Evolutionary conservation across 768 basidiomycete species (phyloP).

Genomic region (Filobasidium floriforme): DNA sequence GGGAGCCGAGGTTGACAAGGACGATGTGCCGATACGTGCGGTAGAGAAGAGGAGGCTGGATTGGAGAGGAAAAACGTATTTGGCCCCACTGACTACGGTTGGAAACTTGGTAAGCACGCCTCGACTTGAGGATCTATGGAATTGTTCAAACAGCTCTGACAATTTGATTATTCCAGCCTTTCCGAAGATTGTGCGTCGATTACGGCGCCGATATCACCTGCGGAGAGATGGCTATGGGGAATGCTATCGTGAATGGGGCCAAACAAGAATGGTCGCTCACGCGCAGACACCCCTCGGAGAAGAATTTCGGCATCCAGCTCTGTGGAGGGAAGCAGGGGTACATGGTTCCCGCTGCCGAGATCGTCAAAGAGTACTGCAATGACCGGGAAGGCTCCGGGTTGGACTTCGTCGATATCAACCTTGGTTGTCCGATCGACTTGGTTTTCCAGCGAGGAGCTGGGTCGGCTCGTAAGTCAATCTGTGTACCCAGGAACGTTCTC

Average conservation of each 20-base stretch:
- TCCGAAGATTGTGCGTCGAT: slow-evolving; percentile 76
- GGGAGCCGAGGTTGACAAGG: slow-evolving; percentile 48
- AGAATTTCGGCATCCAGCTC: slow-evolving; percentile 81
- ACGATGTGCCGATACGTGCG: slow-evolving; percentile 64
- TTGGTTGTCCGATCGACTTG: slow-evolving; percentile 90
- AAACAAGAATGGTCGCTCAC: slow-evolving; percentile 94
- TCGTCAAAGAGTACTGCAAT: slow-evolving; percentile 60
- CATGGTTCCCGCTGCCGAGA: slow-evolving; percentile 70
- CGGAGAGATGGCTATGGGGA: slow-evolving; percentile 94
- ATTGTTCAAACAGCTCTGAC: slow-evolving; percentile 1
- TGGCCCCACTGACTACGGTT: slow-evolving; percentile 83
- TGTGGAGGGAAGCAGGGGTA: slow-evolving; percentile 77
- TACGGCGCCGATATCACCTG: slow-evolving; percentile 92
- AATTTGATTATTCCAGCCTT: slow-evolving; percentile 56
- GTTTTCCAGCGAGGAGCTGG: slow-evolving; percentile 88
- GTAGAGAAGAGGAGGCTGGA: slow-evolving; percentile 77
- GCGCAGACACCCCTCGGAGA: slow-evolving; percentile 76
- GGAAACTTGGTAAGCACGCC: slow-evolving; percentile 69
- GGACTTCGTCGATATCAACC: slow-evolving; percentile 88
- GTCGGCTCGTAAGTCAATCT: slow-evolving; percentile 69
- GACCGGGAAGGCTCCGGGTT: slow-evolving; percentile 49
- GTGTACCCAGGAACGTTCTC: neutral
- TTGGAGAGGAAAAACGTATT: slow-evolving; percentile 78
- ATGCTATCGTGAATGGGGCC: slow-evolving; percentile 77
- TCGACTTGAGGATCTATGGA: neutral